Evolutionary conservation across 1,139 yeast genomes (phyloP), one percentile per base, ranked within the genome.

Genomic region (Yamadazyma atmosphaerica): DNA sequence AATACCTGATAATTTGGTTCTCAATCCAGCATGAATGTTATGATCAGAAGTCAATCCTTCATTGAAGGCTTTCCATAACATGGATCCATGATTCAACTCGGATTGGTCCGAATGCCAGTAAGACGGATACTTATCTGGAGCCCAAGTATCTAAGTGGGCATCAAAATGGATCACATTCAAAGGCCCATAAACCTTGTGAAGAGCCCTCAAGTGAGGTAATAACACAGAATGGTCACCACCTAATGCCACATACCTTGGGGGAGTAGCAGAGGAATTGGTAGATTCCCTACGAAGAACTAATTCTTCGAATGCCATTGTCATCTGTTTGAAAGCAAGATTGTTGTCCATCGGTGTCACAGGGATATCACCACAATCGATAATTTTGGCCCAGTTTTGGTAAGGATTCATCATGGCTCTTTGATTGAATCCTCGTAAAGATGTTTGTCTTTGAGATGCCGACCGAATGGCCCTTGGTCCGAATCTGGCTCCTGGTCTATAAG

Each of bases 311-410:
- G 81, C 94, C 50, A 67, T 61, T 7, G 79, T 73, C 92, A 85
- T 84, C 59, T 84, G 90, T 49, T 71, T 66, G 52, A 83, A 72
- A 0, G 90, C 92, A 44, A 85, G 61, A 14, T 61, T 52, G 54
- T 83, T 84, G 56, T 85, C 92, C 81, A 84, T 79, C 12, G 92
- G 92, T 1, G 88, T 72, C 13, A 83, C 79, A 1, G 92, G 90
- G 36, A 85, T 77, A 59, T 85, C 94, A n/a, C 87, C 88, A 63
- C 94, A 85, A 60, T 85, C 94, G 18, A 83, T 49, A 13, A 85
- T 63, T 35, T 63, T 72, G 16, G 90, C 89, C 88, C 90, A 83
- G 36, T 74, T 62, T 24, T 61, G 58, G 55, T 82, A 85, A 1
- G 89, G 89, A 47, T 83, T 83, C 44, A 74, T 63, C 34, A 68